Evolutionary conservation across 176 grass and related monocot genomes (phyloP).

Genomic region (Chloris gayana): DNA sequence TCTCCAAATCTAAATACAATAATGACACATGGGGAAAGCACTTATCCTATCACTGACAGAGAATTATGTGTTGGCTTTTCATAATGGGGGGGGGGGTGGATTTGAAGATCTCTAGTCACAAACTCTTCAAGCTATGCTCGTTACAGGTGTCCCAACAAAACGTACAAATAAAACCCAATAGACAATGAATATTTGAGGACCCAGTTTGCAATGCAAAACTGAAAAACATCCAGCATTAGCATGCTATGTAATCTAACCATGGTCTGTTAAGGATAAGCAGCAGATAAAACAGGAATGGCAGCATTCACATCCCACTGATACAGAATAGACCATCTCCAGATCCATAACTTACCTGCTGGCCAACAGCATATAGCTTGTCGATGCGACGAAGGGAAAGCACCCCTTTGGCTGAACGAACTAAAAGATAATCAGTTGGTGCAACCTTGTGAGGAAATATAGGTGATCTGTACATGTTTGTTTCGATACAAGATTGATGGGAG

Average conservation of each 20-base stretch:
- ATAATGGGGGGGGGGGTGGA: no score
- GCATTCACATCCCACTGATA: conserved; percentile 8
- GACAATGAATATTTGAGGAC: conserved; percentile 22
- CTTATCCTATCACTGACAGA: conserved; percentile 7
- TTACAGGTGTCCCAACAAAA: neutral
- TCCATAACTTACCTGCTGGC: conserved; percentile 75
- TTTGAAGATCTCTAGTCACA: neutral
- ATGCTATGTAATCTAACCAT: conserved; percentile 3
- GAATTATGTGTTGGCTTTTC: neutral
- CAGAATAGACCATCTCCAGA: conserved; percentile 21
- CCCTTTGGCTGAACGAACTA: conserved; percentile 90
- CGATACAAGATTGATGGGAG: conserved; percentile 77
- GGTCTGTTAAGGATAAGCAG: neutral
- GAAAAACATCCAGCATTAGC: neutral
- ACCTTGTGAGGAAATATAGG: conserved; percentile 92
- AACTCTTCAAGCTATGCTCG: neutral
- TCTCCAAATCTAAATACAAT: neutral
- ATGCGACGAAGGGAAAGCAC: conserved; percentile 82
- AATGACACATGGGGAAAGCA: neutral
- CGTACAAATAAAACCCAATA: neutral
- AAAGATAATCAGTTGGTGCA: conserved; percentile 78
- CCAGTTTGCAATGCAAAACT: neutral
- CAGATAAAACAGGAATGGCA: conserved; percentile 10
- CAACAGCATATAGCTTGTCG: conserved; percentile 85
- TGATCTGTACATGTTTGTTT: conserved; percentile 93